Evolutionary conservation across 352 stramenopile species (phyloP).

Genomic region (Globisporangium uncinulatum): DNA sequence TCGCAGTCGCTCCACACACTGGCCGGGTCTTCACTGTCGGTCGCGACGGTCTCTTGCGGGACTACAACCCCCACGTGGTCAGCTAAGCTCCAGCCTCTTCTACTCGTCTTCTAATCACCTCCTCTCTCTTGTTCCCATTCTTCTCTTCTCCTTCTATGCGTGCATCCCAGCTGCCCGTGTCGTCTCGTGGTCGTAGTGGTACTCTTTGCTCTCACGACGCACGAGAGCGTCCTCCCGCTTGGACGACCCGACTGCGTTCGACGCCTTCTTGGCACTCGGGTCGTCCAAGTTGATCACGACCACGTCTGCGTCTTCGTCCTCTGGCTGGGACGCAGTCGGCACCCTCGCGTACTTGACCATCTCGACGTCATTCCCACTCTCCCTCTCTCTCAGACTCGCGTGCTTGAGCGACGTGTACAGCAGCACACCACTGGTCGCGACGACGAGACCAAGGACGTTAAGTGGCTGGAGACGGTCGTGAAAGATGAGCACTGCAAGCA

Average conservation of each 20-base stretch:
- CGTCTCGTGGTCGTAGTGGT: constrained; percentile 14
- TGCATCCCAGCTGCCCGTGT: constrained; percentile 10
- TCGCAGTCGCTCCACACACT: constrained; percentile 27
- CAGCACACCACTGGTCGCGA: constrained; percentile 69
- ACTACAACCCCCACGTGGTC: constrained; percentile 50
- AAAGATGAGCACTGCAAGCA: constrained; percentile 76
- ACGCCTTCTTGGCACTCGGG: background rate
- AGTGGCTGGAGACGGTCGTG: constrained; percentile 52
- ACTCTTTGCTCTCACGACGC: constrained; percentile 62
- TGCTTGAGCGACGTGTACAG: constrained; percentile 77
- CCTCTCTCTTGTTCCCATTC: constrained; percentile 11
- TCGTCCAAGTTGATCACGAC: constrained; percentile 17
- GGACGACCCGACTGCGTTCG: constrained; percentile 13
- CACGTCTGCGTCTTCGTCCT: constrained; percentile 2
- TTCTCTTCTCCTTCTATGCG: constrained; percentile 15
- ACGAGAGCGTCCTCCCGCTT: constrained; percentile 24
- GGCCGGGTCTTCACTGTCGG: constrained; percentile 48
- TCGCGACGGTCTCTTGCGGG: constrained; percentile 57
- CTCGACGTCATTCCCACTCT: constrained; percentile 3
- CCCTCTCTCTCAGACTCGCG: constrained; percentile 15
- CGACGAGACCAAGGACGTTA: constrained; percentile 61
- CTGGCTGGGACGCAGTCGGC: constrained; percentile 13
- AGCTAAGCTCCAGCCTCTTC: no score
- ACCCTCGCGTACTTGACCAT: constrained; percentile 30
- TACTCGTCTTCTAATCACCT: background rate